Evolutionary conservation across 2,329 filamentous ascomycete genomes (phyloP).

Genomic region (Xylaria sp.): DNA sequence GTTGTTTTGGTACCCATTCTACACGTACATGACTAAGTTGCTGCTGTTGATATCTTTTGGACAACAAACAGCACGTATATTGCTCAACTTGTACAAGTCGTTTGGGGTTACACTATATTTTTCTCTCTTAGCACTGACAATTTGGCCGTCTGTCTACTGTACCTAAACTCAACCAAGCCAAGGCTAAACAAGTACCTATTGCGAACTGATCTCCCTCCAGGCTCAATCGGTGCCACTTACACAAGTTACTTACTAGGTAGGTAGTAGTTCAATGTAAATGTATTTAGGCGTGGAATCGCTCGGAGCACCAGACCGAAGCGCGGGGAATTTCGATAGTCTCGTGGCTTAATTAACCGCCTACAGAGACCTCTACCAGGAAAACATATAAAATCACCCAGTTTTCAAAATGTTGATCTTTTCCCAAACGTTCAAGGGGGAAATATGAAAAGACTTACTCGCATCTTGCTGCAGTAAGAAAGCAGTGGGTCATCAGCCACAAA

Average conservation of each 20-base stretch:
- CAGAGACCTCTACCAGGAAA: neutral
- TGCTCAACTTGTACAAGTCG: slow-evolving; percentile 2
- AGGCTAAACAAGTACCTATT: neutral
- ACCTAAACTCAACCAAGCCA: neutral
- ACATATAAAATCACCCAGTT: neutral
- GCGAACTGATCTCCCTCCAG: neutral
- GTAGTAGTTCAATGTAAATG: neutral
- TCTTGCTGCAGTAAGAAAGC: slow-evolving; percentile 22
- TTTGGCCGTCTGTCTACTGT: slow-evolving; percentile 20
- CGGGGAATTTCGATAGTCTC: neutral
- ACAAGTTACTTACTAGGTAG: too few relatives aligned
- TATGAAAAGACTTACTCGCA: slow-evolving; percentile 7
- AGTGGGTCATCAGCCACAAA: slow-evolving; percentile 17
- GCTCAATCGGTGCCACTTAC: too few relatives aligned
- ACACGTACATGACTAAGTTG: neutral
- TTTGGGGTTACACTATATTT: slow-evolving; percentile 5
- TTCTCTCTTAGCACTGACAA: slow-evolving; percentile 19
- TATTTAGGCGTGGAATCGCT: neutral
- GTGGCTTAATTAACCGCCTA: neutral
- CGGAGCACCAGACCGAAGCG: neutral
- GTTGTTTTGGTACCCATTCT: neutral
- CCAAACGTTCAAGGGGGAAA: neutral
- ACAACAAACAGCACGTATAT: neutral
- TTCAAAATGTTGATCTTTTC: slow-evolving; percentile 5
- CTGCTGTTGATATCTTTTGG: neutral